Evolutionary conservation across 1,284 basidiomycete species (phyloP), one percentile per base, ranked within the genome.

Genomic region (Ustilago esculenta): DNA sequence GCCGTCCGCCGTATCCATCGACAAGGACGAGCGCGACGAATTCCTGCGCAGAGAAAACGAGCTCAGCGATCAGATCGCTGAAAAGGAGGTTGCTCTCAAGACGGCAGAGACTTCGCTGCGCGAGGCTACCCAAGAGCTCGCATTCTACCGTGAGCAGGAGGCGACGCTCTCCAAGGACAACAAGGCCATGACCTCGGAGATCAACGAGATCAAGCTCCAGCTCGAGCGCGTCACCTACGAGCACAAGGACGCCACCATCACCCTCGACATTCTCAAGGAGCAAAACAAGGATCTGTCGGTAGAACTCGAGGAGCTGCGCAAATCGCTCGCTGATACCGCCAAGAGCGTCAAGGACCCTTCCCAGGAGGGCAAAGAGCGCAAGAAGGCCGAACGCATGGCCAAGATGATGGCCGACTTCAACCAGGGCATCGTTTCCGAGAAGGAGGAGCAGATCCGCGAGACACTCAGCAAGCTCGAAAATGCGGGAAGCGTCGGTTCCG

Each of bases 371-470:
- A 98, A 96, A 85, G 95, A 98, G 86, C 95, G 93, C 86, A 89
- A 92, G 83, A 98, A 98, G 84, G 94, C 96, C 78, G 95, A 98
- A 85, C 96, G 96, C 87, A 93, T 99, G 90, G 94, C 92, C n/a
- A 86, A 95, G 73, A 96, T 99, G 93, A 97, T 99, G 94, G 92
- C 94, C 64, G 95, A 96, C 83, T 96, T 98, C 78, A 77, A 76
- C 51, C 69, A 76, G 29, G 77, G 94, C 94, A 84, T 88, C 90
- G 74, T 94, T 82, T 93, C 92, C 34, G 93, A 95, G 85, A 92
- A 93, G 85, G 93, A 95, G 82, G 92, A 94, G 77, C 90, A 92
- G 75, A 87, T 96, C 75, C 89, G 93, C 55, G 87, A 89, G 46
- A 87, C 92, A 44, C 86, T 96, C 56, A 85, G 87, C 23, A 94